phyloP scores from a whole-genome alignment of 148 eudicot genomes.

The Cornus kousa region DNA sequence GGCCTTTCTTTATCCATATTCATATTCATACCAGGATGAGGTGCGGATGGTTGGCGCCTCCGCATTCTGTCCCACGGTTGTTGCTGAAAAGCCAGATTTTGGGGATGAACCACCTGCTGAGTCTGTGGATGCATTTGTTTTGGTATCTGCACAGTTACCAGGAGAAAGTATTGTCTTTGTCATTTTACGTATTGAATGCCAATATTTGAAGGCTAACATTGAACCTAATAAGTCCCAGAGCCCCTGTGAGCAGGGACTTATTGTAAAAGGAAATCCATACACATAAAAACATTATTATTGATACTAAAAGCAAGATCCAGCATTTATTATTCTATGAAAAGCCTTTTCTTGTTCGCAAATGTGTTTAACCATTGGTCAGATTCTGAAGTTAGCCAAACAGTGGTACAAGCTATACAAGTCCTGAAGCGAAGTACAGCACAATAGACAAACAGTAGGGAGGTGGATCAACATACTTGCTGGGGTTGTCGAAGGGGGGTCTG shows the following conservation, averaged over 20 bases:
- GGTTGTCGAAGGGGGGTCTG: constrained; percentile 64
- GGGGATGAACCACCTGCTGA: constrained; percentile 54
- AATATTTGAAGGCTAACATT: not conserved
- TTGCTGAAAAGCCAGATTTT: constrained; percentile 44
- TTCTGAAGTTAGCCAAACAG: not conserved
- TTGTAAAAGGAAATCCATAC: not conserved
- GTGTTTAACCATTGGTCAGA: not conserved
- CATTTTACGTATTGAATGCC: not conserved
- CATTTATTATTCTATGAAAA: too few species aligned
- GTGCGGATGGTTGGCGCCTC: constrained; percentile 50
- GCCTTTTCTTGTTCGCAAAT: not conserved
- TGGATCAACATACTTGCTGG: constrained; percentile 59
- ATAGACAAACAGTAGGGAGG: not conserved
- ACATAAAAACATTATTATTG: not conserved
- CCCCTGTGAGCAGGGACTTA: not conserved
- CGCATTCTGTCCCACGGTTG: constrained; percentile 56
- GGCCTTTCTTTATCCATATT: constrained; percentile 41
- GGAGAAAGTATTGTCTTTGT: not conserved
- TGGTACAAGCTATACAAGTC: not conserved
- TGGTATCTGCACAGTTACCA: constrained; percentile 45
- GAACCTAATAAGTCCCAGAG: not conserved
- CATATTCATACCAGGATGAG: constrained; percentile 49
- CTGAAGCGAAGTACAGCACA: not conserved
- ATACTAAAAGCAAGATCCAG: not conserved
- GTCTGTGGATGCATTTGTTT: constrained; percentile 73